These are phyloP conservation scores for Stagonosporopsis chrysanthemi DNA, from an alignment of 2,329 filamentous ascomycete species.

Conservation along the genomic window DNA sequence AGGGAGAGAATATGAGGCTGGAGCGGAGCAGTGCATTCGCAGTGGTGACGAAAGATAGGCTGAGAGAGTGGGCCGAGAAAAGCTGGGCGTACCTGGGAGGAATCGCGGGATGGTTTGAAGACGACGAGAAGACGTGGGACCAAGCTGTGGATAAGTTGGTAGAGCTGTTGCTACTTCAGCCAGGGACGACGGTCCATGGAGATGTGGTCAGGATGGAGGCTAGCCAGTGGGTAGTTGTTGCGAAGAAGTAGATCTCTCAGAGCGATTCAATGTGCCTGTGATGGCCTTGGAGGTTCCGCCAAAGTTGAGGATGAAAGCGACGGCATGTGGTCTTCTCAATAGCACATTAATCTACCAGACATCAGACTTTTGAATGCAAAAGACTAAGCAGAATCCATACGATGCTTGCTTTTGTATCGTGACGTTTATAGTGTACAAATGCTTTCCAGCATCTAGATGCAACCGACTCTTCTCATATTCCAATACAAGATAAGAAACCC, in stretches of 20 bases:
- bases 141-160: constrained; percentile 36
- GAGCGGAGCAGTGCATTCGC: constrained; percentile 38
- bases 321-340: constrained; percentile 10
- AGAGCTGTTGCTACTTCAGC: constrained; percentile 25
- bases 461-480: constrained; percentile 12
- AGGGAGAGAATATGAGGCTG: constrained; percentile 29
- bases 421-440: constrained; percentile 23
- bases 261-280: no score
- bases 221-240: constrained; percentile 42
- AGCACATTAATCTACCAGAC: constrained; percentile 22
- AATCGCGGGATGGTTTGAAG: constrained; percentile 34
- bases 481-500: constrained; percentile 19
- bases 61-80: constrained; percentile 38
- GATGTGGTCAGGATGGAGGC: constrained; percentile 39
- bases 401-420: constrained; percentile 19
- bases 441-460: constrained; percentile 20
- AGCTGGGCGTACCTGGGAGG: constrained; percentile 42
- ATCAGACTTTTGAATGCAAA: constrained; percentile 17
- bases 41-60: constrained; percentile 20
- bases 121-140: constrained; percentile 40
- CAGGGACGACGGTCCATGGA: constrained; percentile 31
- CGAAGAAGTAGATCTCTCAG: constrained; percentile 22
- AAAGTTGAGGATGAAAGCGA: no score
- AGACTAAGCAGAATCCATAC: constrained; percentile 11
- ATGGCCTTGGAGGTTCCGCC: no score